A percentile compares a stretch with the other conserved stretches of the same genome.
Conservation (phyloP, 164 flowering plant genomes). For the Tetrastigma voinierianum region DNA sequence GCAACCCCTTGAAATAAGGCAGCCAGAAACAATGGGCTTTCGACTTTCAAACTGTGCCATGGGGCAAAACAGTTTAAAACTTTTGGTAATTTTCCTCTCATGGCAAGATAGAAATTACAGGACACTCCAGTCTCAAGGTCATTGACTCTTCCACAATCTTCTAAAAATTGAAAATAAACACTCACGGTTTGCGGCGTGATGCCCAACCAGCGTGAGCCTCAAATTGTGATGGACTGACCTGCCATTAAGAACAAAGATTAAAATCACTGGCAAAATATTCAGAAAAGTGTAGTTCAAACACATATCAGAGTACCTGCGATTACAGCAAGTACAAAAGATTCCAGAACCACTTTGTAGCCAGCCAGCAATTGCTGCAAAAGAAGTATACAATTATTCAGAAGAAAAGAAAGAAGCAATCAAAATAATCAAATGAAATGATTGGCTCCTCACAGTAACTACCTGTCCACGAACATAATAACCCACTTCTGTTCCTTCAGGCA, state of each 20-base stretch:
- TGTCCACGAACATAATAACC: slow-evolving; percentile 64
- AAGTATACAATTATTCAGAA: slow-evolving; percentile 4
- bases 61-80: too few species aligned
- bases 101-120: not conserved
- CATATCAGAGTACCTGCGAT: slow-evolving; percentile 48
- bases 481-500: slow-evolving; percentile 87
- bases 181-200: slow-evolving; percentile 89
- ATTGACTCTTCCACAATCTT: not conserved
- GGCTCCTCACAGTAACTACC: slow-evolving; percentile 37
- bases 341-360: slow-evolving; percentile 75
- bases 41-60: too few species aligned
- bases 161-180: slow-evolving; percentile 7
- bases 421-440: not conserved
- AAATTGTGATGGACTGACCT: slow-evolving; percentile 93
- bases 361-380: slow-evolving; percentile 55
- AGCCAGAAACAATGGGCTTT: too few species aligned
- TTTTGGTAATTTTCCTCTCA: too few species aligned
- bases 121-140: not conserved
- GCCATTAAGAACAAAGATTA: slow-evolving; percentile 22
- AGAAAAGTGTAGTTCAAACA: slow-evolving; percentile 1
- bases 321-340: slow-evolving; percentile 73
- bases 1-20: too few species aligned
- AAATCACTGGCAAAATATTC: slow-evolving; percentile 3
- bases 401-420: not conserved
- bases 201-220: slow-evolving; percentile 98